Conservation (phyloP, 345 rosid genomes). For the Gossypium sturtianum region DNA sequence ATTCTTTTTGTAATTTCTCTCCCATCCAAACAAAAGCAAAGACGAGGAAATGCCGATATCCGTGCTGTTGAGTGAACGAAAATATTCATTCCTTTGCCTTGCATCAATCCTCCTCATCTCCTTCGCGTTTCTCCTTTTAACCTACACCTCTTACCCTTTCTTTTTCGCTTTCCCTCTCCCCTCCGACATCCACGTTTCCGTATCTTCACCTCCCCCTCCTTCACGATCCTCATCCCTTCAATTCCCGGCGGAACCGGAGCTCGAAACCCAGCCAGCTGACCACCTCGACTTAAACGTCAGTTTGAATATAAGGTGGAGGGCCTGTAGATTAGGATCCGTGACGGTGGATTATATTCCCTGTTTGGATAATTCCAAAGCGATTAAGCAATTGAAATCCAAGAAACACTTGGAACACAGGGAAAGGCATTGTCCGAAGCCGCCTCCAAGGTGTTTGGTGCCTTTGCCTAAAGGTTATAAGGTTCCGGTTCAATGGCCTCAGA, state of each 20-base stretch:
- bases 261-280: neutral
- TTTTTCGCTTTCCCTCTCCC: slow-evolving; percentile 22
- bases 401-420: slow-evolving; percentile 90
- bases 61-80: slow-evolving; percentile 22
- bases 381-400: slow-evolving; percentile 56
- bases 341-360: slow-evolving; percentile 78
- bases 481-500: slow-evolving; percentile 83
- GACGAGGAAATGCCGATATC: too few relatives aligned
- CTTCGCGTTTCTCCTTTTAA: slow-evolving; percentile 36
- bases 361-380: slow-evolving; percentile 59
- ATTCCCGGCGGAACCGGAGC: neutral
- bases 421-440: slow-evolving; percentile 74
- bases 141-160: slow-evolving; percentile 11
- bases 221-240: neutral
- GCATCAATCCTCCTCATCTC: slow-evolving; percentile 37
- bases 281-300: slow-evolving; percentile 14
- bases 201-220: slow-evolving; percentile 12
- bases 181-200: slow-evolving; percentile 24
- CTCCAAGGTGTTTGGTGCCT: slow-evolving; percentile 63
- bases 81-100: slow-evolving; percentile 41
- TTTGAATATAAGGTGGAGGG: slow-evolving; percentile 36
- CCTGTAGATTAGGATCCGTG: slow-evolving; percentile 40
- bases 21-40: too few relatives aligned
- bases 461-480: slow-evolving; percentile 60
- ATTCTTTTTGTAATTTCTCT: too few relatives aligned